Base-by-base conservation (phyloP, 208 protist genomes). In the Balamuthia mandrillaris region DNA sequence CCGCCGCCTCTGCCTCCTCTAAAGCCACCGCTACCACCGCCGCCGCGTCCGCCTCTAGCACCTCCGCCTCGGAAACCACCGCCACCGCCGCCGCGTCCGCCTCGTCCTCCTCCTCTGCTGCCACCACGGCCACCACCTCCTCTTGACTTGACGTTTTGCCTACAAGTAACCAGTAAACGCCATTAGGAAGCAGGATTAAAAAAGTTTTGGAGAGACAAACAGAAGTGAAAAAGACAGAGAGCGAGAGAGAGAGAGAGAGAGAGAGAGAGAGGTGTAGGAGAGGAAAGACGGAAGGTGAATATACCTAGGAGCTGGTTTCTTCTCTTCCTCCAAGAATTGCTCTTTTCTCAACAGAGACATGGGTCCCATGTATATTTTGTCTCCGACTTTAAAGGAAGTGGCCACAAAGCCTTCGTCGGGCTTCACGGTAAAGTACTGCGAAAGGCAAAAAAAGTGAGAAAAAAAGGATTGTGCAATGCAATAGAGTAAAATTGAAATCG, bases 351-450 rank as follows among this genome's bases (percentile, higher is more conserved):
- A 58, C 37, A 84, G 78, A 33, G 54, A 74, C 29, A 60, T 31
- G n/a, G 78, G 31, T 7, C 60, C 78, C 78, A 84, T 72, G 61
- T 41, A 84, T 51, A 84, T 72, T 21, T 37, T 41, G 41, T 84
- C 78, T 10, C 78, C 78, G 7, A 18, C 54, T 44, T 84, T 84
- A 37, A 84, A 84, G 78, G 41, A 60, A 29, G 54, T 58, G 39
- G 78, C 78, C 52, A 74, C 61, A 39, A 84, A 74, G 4, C 78
- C 78, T 29, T 72, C 39, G 78, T 72, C 56, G 41, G 78, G 78
- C 60, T 84, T 84, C 27, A 84, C 78, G n/a, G 78, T 84, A 58
- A 84, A 84, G 78, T 74, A 84, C 78, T 84, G 16, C 58, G 27
- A 6, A 44, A 27, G 1, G 74, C 37, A 75, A 65, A 44, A 44